These are phyloP conservation scores for Nannizzia gypsea DNA, from an alignment of 2,329 filamentous ascomycete species.

Conservation along the genomic window DNA sequence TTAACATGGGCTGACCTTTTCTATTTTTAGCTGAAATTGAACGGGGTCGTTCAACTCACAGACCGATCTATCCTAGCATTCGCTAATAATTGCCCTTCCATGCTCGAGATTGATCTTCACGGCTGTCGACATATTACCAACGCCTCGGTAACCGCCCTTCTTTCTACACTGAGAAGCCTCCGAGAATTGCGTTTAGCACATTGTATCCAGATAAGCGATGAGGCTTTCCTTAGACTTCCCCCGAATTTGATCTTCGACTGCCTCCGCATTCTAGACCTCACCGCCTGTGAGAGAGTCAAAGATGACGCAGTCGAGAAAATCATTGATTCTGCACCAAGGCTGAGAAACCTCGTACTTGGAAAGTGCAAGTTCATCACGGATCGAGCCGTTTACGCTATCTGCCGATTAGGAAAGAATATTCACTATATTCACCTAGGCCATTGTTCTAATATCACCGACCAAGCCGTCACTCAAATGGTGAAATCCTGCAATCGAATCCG, in stretches of 20 bases:
- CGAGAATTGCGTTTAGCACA: conserved; percentile 79
- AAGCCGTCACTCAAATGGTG: conserved; percentile 73
- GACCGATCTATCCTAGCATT: conserved; percentile 76
- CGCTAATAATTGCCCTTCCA: conserved; percentile 76
- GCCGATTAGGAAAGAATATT: conserved; percentile 82
- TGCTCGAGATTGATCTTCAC: conserved; percentile 91
- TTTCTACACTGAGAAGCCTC: conserved; percentile 68
- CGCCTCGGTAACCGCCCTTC: conserved; percentile 66
- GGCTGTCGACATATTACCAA: conserved; percentile 73
- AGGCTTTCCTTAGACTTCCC: conserved; percentile 74
- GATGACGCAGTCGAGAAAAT: conserved; percentile 84
- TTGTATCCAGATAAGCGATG: conserved; percentile 73
- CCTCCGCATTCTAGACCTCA: conserved; percentile 84
- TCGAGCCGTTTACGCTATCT: conserved; percentile 72
- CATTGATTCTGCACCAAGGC: conserved; percentile 68
- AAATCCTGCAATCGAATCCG: conserved; percentile 82
- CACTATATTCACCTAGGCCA: conserved; percentile 96
- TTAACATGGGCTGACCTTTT: conserved; percentile 21
- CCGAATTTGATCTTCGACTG: conserved; percentile 63
- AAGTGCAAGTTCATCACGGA: conserved; percentile 94
- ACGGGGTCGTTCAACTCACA: conserved; percentile 75
- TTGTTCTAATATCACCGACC: conserved; percentile 81
- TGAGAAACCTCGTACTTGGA: conserved; percentile 84
- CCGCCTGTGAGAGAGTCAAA: conserved; percentile 70
- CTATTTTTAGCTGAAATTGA: conserved; percentile 68